Base-by-base conservation (phyloP, 2,329 filamentous ascomycete genomes). In the Exophiala oligosperma region DNA sequence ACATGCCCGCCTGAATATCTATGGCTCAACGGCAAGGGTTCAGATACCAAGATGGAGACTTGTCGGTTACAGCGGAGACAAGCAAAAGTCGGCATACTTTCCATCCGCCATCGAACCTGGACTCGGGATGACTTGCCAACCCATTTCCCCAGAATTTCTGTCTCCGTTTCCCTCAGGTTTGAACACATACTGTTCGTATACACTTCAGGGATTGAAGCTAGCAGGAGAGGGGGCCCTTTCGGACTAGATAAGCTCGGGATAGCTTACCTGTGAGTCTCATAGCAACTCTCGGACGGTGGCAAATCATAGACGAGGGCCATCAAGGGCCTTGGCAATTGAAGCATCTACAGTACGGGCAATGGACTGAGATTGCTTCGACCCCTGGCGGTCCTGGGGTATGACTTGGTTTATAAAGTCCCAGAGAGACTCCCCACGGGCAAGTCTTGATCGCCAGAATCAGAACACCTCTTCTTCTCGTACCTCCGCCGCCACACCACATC, bases 51-150 rank as follows among this genome's bases (percentile, higher is more conserved):
- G 11, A 43, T 43, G 40, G 40, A 43, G 40, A 43, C 21, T 17
- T 23, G 21, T 17, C 40, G 40, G 40, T 3, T n/a, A 43, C n/a
- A 3, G 5, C 40, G 21, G 40, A 17, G 17, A 17, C 11, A 43
- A 14, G 23, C 24, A 48, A 8, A 26, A 21, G 38, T 4, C 21
- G 29, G 49, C 7, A 17, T 40, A 38, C 11, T 35, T 35, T 35
- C 7, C 8, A 35, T 35, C 32, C 32, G 41, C 21, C 17, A 14
- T 40, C 28, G 28, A 43, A 8, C 28, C 49, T 51, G 49, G 49
- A 23, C 49, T 53, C 51, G 51, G 51, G 51, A 44, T 53, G 12
- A 53, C 51, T 46, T 53, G 40, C 51, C 51, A 53, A 14, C 38
- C 4, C 12, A 35, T 41, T 17, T 21, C 28, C 38, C 14, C 24